Conservation (phyloP, 495 filamentous ascomycete genomes). For the Cenococcum geophilum region DNA sequence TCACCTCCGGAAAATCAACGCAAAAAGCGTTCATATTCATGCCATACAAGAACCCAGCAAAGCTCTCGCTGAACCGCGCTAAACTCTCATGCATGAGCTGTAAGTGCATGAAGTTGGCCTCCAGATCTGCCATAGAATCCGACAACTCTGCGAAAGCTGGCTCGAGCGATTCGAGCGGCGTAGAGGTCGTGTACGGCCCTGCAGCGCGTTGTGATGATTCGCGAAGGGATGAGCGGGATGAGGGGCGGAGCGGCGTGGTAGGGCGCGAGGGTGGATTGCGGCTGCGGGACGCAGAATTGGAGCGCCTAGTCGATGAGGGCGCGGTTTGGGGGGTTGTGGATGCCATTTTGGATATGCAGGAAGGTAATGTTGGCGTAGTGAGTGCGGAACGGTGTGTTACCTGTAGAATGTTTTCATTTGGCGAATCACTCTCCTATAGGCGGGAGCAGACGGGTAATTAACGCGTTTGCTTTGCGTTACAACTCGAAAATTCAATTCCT, state of each 20-base stretch:
- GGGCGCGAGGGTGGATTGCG: slow-evolving; percentile 59
- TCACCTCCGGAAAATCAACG: slow-evolving; percentile 93
- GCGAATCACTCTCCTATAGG: not conserved
- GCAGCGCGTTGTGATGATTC: slow-evolving; percentile 42
- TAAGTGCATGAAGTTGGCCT: slow-evolving; percentile 95
- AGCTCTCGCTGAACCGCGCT: slow-evolving; percentile 90
- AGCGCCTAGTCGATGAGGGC: slow-evolving; percentile 34
- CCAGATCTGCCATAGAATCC: slow-evolving; percentile 90
- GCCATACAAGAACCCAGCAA: slow-evolving; percentile 90
- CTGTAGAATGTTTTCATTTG: not conserved
- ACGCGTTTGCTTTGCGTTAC: too few species aligned
- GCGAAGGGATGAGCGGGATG: slow-evolving; percentile 81
- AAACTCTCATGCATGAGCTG: slow-evolving; percentile 96
- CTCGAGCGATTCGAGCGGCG: slow-evolving; percentile 77
- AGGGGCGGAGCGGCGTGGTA: slow-evolving; percentile 86
- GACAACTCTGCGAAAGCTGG: slow-evolving; percentile 88
- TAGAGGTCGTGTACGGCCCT: slow-evolving; percentile 51
- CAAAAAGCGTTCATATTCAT: slow-evolving; percentile 99
- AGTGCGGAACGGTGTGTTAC: not conserved
- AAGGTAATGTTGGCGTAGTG: not conserved
- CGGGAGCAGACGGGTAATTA: too few species aligned
- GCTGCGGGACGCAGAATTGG: slow-evolving; percentile 41
- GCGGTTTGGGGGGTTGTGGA: slow-evolving; percentile 26
- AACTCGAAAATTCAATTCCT: too few species aligned
- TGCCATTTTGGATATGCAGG: slow-evolving; percentile 15